Percentiles rank a stretch among this genome's conserved stretches.
phyloP scores from a whole-genome alignment of 805 yeast genomes.

The Teunomyces funiuensis region DNA sequence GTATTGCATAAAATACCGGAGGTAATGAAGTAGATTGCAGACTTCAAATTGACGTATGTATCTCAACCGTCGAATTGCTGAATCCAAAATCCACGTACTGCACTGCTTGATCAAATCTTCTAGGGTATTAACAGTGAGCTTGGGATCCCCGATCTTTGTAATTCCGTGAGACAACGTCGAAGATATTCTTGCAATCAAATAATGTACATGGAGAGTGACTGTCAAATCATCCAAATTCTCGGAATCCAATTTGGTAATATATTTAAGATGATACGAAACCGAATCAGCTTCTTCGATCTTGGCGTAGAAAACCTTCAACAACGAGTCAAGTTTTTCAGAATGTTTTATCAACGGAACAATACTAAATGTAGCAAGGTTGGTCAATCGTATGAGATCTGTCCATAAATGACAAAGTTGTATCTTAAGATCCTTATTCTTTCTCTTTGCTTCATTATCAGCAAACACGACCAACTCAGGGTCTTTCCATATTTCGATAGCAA shows the following conservation, averaged over 20 bases:
- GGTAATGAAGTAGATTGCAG: conserved; percentile 24
- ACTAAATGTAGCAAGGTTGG: conserved; percentile 26
- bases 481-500: conserved; percentile 29
- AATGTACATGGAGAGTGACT: conserved; percentile 24
- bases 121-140: conserved; percentile 18
- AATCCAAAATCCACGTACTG: conserved; percentile 24
- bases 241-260: conserved; percentile 15
- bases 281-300: conserved; percentile 24
- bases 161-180: conserved; percentile 22
- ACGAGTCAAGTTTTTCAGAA: conserved; percentile 18
- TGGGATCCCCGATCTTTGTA: conserved; percentile 19
- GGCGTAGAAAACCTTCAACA: conserved; percentile 16
- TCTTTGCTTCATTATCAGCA: conserved; percentile 15
- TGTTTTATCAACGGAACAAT: conserved; percentile 25
- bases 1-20: conserved; percentile 27
- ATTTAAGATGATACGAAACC: conserved; percentile 22
- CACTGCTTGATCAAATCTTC: conserved; percentile 23
- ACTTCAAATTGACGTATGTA: conserved; percentile 19
- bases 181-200: conserved; percentile 29
- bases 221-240: conserved; percentile 17
- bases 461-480: conserved; percentile 30
- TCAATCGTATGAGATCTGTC: conserved; percentile 34
- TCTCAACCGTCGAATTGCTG: conserved; percentile 14
- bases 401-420: conserved; percentile 34
- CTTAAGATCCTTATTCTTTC: conserved; percentile 22